A percentile compares a stretch with the other conserved stretches of the same genome.
Evolutionary conservation across 169 alveolate genomes (phyloP).

Genomic region (Plasmodium falciparum): DNA sequence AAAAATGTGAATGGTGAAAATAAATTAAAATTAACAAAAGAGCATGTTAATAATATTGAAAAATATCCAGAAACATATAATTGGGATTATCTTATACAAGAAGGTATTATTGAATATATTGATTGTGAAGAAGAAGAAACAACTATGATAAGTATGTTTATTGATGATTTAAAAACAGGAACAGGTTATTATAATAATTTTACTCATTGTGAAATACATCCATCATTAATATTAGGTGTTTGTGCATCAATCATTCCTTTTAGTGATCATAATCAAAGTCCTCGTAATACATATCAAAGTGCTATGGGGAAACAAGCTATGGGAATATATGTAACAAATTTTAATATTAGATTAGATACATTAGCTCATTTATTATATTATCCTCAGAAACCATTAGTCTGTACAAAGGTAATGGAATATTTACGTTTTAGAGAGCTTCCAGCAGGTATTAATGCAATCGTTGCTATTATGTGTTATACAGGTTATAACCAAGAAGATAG

Average conservation of each 20-base stretch:
- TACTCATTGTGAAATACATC: constrained; percentile 99
- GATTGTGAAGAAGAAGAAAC: constrained; percentile 99
- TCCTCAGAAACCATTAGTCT: constrained; percentile 99
- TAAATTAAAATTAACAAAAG: constrained; percentile 88
- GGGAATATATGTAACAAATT: constrained; percentile 99
- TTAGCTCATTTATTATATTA: constrained; percentile 97
- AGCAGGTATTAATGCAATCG: constrained; percentile 98
- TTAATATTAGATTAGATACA: constrained; percentile 98
- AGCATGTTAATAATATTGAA: constrained; percentile 83
- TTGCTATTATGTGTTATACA: constrained; percentile 98
- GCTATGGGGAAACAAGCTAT: constrained; percentile 99
- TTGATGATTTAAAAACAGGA: constrained; percentile 91
- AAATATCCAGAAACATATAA: constrained; percentile 65
- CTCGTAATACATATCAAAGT: constrained; percentile 98
- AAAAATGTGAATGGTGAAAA: constrained; percentile 87
- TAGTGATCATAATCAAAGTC: constrained; percentile 99
- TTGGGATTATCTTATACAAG: constrained; percentile 93
- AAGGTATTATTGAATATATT: constrained; percentile 98
- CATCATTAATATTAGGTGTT: constrained; percentile 99
- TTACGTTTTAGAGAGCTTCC: constrained; percentile 99
- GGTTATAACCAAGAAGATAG: constrained; percentile 99
- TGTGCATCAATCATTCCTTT: constrained; percentile 99
- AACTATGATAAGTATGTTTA: constrained; percentile 99
- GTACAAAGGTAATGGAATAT: constrained; percentile 98
- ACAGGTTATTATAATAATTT: constrained; percentile 92